phyloP scores from a whole-genome alignment of 257 asterid genomes.

The Plantago ovata region DNA sequence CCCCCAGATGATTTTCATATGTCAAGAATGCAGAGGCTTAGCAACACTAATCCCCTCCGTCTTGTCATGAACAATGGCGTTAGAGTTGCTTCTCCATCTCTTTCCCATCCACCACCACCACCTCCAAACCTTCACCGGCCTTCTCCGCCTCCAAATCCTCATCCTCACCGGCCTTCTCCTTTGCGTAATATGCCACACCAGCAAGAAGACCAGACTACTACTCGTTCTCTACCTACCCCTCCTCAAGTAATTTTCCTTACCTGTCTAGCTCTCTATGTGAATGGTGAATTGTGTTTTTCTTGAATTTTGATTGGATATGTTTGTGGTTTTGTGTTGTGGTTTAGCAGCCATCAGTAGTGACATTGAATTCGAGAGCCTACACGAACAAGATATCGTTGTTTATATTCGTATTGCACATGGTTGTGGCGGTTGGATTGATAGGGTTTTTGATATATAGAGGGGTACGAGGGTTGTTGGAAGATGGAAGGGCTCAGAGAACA shows the following conservation, averaged over 20 bases:
- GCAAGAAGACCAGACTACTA: too few species aligned
- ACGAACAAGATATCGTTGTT: conserved; percentile 83
- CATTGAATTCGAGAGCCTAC: conserved; percentile 79
- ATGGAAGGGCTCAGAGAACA: conserved; percentile 38
- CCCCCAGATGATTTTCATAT: conserved; percentile 43
- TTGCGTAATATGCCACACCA: conserved; percentile 21
- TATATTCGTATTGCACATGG: conserved; percentile 61
- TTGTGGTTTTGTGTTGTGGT: conserved; percentile 13
- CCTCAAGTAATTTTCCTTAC: conserved; percentile 51
- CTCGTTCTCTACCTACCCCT: conserved; percentile 65
- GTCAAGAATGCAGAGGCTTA: conserved; percentile 82
- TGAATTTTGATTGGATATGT: conserved; percentile 18
- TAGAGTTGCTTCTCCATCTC: conserved; percentile 81
- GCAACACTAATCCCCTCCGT: conserved; percentile 74
- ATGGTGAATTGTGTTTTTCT: not conserved
- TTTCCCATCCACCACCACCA: conserved; percentile 25
- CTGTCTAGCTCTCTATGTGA: not conserved
- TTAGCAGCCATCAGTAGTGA: conserved; percentile 46
- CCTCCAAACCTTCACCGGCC: conserved; percentile 34
- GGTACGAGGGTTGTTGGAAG: conserved; percentile 56
- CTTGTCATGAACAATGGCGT: conserved; percentile 68
- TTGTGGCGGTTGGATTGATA: conserved; percentile 59
- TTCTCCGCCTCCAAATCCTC: conserved; percentile 20
- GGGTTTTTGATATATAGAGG: conserved; percentile 76
- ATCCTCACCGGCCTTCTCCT: conserved; percentile 15